A percentile compares a stretch with the other conserved stretches of the same genome.
Conservation (phyloP, 1,284 basidiomycete species). For the Hypsizygus ulmarius region DNA sequence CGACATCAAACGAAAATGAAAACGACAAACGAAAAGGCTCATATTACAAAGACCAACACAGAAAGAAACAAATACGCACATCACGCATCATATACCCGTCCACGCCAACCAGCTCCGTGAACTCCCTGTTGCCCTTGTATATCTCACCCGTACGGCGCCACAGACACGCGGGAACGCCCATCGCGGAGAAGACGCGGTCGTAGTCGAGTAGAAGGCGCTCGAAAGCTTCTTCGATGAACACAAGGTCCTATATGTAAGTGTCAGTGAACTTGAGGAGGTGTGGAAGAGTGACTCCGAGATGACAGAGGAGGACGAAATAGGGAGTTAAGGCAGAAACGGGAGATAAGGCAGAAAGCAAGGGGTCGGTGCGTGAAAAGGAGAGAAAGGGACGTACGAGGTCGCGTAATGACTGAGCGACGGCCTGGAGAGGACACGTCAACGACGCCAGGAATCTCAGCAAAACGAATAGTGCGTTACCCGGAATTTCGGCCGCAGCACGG, state of each 20-base stretch:
- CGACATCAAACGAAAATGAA: background rate
- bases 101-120: conserved; percentile 83
- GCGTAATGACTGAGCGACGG: conserved; percentile 85
- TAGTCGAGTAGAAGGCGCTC: conserved; percentile 95
- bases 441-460: background rate
- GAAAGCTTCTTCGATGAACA: conserved; percentile 97
- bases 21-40: background rate
- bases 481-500: conserved; percentile 92
- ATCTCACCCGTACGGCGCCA: conserved; percentile 98
- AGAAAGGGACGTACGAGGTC: conserved; percentile 64
- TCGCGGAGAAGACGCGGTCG: conserved; percentile 91
- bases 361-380: background rate
- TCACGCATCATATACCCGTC: conserved; percentile 81
- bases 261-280: no score
- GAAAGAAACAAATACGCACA: conserved; percentile 37
- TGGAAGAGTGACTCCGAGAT: no score
- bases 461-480: conserved; percentile 47
- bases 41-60: no score
- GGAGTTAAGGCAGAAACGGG: no score
- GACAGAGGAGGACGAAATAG: no score
- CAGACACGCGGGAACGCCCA: conserved; percentile 95
- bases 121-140: conserved; percentile 96
- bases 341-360: conserved; percentile 7
- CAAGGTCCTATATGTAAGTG: no score
- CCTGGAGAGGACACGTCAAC: conserved; percentile 38